Conservation (phyloP, 805 yeast species). For the Candida multigemmis region DNA sequence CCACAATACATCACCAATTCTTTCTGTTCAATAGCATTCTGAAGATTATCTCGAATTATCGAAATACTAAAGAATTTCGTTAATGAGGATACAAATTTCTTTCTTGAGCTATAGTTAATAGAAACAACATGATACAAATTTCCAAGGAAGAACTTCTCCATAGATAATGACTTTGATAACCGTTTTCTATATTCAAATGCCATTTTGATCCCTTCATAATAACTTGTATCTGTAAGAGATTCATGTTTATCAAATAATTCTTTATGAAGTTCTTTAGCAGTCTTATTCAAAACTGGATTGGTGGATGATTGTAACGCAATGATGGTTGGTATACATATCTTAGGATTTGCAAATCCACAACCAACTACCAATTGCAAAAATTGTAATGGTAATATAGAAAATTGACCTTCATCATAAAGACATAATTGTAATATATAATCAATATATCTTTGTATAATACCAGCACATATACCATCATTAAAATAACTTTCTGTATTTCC, state of each 20-base stretch:
- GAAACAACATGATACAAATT: slow-evolving; percentile 35
- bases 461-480: slow-evolving; percentile 67
- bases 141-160: slow-evolving; percentile 24
- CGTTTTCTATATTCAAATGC: slow-evolving; percentile 39
- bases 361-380: slow-evolving; percentile 48
- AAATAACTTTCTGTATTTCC: slow-evolving; percentile 39
- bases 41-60: slow-evolving; percentile 1
- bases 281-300: slow-evolving; percentile 27
- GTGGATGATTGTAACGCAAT: slow-evolving; percentile 60
- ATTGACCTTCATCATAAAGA: slow-evolving; percentile 33
- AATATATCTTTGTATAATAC: slow-evolving; percentile 58
- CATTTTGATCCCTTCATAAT: slow-evolving; percentile 50
- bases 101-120: slow-evolving; percentile 24
- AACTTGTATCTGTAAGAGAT: slow-evolving; percentile 57
- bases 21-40: slow-evolving; percentile 7
- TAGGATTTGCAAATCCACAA: slow-evolving; percentile 71
- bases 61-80: slow-evolving; percentile 9
- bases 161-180: slow-evolving; percentile 12
- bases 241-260: slow-evolving; percentile 60
- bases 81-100: slow-evolving; percentile 27
- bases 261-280: slow-evolving; percentile 45
- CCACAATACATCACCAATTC: slow-evolving; percentile 17
- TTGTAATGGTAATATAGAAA: slow-evolving; percentile 42
- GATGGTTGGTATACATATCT: slow-evolving; percentile 56
- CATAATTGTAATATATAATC: slow-evolving; percentile 40